Percentiles rank a stretch among this genome's conserved stretches.
phyloP scores from a whole-genome alignment of 169 alveolate genomes.

The Eimeria maxima region DNA sequence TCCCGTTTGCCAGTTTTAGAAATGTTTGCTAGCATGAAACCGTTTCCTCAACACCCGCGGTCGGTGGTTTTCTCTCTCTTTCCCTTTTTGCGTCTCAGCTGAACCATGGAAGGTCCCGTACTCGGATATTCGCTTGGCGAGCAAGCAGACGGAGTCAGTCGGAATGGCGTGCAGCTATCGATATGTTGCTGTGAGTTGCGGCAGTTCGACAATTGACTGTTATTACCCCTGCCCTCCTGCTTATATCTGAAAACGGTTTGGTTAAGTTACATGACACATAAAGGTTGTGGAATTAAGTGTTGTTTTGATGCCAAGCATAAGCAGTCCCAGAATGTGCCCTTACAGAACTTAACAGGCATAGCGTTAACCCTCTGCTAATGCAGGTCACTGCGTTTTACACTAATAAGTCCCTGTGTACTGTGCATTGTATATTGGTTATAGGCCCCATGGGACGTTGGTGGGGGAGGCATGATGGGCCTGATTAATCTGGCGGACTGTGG shows the following conservation, averaged over 20 bases:
- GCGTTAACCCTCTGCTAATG: not conserved
- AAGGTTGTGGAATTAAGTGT: not conserved
- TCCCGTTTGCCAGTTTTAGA: not conserved
- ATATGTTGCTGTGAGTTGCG: conserved; percentile 74
- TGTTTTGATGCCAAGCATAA: not conserved
- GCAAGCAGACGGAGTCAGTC: conserved; percentile 81
- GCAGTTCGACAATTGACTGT: not conserved
- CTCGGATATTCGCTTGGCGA: conserved; percentile 81
- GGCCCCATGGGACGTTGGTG: conserved; percentile 87
- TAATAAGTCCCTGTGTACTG: not conserved
- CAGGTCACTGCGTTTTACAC: not conserved
- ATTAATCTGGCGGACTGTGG: conserved; percentile 75
- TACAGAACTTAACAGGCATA: not conserved
- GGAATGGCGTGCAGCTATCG: conserved; percentile 79
- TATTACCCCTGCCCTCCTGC: not conserved
- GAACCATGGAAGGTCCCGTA: conserved; percentile 85
- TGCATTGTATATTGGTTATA: not conserved
- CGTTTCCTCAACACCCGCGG: not conserved
- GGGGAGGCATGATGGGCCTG: conserved; percentile 84
- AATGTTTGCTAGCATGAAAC: not conserved
- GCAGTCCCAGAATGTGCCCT: not conserved
- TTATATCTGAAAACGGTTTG: not conserved
- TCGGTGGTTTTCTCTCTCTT: not conserved
- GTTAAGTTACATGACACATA: not conserved
- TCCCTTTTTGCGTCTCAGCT: conserved; percentile 44